Base-by-base conservation (phyloP, 257 asterid genomes). In the Lithospermum erythrorhizon region DNA sequence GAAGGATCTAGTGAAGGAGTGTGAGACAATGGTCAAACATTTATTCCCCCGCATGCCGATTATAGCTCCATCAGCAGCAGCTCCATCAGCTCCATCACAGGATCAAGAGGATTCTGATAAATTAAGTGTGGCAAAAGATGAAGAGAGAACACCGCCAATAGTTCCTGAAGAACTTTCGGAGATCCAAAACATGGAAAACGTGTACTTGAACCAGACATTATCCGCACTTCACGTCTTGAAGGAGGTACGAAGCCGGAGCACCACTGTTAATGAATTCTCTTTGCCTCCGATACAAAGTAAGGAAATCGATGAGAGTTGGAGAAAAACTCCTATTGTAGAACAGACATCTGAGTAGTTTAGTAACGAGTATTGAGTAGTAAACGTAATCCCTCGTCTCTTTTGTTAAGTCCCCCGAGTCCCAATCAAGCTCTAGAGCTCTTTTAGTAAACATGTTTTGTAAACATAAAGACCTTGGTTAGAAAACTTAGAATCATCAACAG, bases 161-260 rank as follows among this genome's bases (percentile, higher is more conserved):
- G 82, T 71, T 65, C 87, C 87, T 1, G 66, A 71, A 57, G 89
- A 82, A 35, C 80, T 83, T 52, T 75, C 75, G 7, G 94, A 76
- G 53, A 79, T 79, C 15, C 75, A 76, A 57, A 54, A 66, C 70
- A 79, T 85, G 84, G 93, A 83, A 61, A 88, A 73, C 64, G 67
- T 74, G 80, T 86, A 83, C 57, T 22, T 81, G 72, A 86, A 70
- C 74, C 95, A 79, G 22, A 80, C 83, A 0, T 64, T 72, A 67
- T 86, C 87, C 1, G 91, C 95, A n/a, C 53, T 86, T 32, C 61
- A 76, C 41, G 82, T 86, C 41, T 61, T 89, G 69, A 80, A 82
- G 72, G 81, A 81, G 67, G 77, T 86, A 62, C 77, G 89, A 57
- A 69, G 84, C 23, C 79, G 89, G 61, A 89, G 94, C 59, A 86